Base-by-base conservation (phyloP, 139 green algal genomes). In the Chara braunii region DNA sequence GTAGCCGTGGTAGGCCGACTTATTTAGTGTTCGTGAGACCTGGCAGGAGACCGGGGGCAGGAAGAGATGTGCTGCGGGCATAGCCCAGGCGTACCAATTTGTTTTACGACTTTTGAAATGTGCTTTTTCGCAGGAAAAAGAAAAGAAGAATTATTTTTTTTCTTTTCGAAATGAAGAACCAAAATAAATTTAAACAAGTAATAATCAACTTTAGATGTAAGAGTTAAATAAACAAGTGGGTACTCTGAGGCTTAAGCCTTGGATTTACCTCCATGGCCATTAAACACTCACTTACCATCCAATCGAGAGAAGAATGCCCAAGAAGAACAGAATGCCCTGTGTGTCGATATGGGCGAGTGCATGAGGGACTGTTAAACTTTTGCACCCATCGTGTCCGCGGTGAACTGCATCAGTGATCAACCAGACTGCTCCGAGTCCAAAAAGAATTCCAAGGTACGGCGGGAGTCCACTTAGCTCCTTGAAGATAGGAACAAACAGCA, bases 241-340 rank as follows among this genome's bases (percentile, higher is more conserved):
- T 18, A 18, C 18, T 48, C 40, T n/a, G 18, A 48, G 18, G 18
- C 18, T 18, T 48, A 48, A n/a, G 40, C 40, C 18, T 18, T n/a
- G 18, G 18, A 48, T 48, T 48, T n/a, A n/a, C n/a, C n/a, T n/a
- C n/a, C n/a, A n/a, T n/a, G 78, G 68, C 35, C 2, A 61, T 23
- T 52, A 60, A 36, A 3, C 2, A 18, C 56, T 2, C 29, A 64
- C 60, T 30, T 26, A 75, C 65, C 65, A 71, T 26, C 53, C 79
- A 30, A 90, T 82, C 2, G 77, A 78, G 55, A 90, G 51, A 53
- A 90, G 73, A 43, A 90, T 83, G 44, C 84, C 84, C 23, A 86
- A 65, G 75, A 90, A 90, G 68, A 90, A 90, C 43, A 90, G 77
- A 29, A 90, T 73, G n/a, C 83, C 82, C 74, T 88, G 75, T 26